These are phyloP conservation scores for Coemansia sp. DNA, from an alignment of 192 early-diverging fungal species.

Conservation along the genomic window DNA sequence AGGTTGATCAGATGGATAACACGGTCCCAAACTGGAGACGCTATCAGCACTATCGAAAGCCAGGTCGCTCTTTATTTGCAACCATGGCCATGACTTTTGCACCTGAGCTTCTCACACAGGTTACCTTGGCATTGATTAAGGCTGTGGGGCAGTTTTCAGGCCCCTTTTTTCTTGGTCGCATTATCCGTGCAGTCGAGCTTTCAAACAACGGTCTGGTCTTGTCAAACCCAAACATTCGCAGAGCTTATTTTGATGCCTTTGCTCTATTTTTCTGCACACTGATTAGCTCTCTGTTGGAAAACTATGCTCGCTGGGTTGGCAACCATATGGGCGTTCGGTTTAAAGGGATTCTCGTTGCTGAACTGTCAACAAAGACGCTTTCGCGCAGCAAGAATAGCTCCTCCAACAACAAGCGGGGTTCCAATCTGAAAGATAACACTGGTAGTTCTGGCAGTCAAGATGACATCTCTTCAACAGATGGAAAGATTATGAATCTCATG, in stretches of 20 bases:
- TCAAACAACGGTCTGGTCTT: slow-evolving; percentile 16
- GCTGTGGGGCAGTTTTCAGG: slow-evolving; percentile 45
- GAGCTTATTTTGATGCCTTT: slow-evolving; percentile 59
- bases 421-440: slow-evolving; percentile 20
- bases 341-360: slow-evolving; percentile 60
- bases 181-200: slow-evolving; percentile 56
- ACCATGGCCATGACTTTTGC: slow-evolving; percentile 41
- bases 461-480: slow-evolving; percentile 43
- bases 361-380: slow-evolving; percentile 65
- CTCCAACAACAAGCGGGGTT: slow-evolving; percentile 8
- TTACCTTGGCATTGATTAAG: slow-evolving; percentile 21
- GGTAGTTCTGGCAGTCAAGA: slow-evolving; percentile 28
- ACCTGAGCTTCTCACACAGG: slow-evolving; percentile 46
- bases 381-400: slow-evolving; percentile 56
- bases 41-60: slow-evolving; percentile 17
- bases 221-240: slow-evolving; percentile 11
- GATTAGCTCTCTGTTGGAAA: slow-evolving; percentile 41
- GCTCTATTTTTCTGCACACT: slow-evolving; percentile 59
- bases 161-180: slow-evolving; percentile 58
- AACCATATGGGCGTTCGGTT: slow-evolving; percentile 61
- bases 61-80: slow-evolving; percentile 25
- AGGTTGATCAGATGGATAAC: slow-evolving; percentile 54
- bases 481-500: slow-evolving; percentile 71
- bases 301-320: slow-evolving; percentile 64
- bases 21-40: slow-evolving; percentile 34